A percentile compares a stretch with the other conserved stretches of the same genome.
Evolutionary conservation across 1,284 basidiomycete genomes (phyloP).

Genomic region (Schizopora paradoxa): DNA sequence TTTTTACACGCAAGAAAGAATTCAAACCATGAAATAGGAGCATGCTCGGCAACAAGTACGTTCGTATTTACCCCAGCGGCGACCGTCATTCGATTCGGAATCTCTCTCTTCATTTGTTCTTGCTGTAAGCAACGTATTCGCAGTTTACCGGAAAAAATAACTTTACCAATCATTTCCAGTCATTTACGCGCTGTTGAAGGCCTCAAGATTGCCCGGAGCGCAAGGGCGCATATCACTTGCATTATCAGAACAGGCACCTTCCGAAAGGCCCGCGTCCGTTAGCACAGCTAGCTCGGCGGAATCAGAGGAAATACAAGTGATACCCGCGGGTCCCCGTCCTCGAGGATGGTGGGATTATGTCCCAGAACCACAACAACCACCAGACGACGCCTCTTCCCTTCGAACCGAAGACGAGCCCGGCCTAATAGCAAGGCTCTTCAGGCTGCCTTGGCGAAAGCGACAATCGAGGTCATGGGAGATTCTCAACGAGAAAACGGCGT

Average conservation of each 20-base stretch:
- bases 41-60: slow-evolving; percentile 32
- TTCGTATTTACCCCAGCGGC: slow-evolving; percentile 40
- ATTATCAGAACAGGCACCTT: slow-evolving; percentile 29
- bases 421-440: too few relatives aligned
- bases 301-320: slow-evolving; percentile 27
- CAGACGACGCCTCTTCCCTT: slow-evolving; percentile 14
- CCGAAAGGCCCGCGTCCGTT: slow-evolving; percentile 24
- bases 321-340: slow-evolving; percentile 21
- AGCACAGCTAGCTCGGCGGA: slow-evolving; percentile 29
- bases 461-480: background rate
- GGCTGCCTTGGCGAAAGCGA: background rate
- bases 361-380: slow-evolving; percentile 21
- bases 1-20: slow-evolving; percentile 19
- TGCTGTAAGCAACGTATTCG: slow-evolving; percentile 44
- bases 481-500: background rate
- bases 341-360: slow-evolving; percentile 57
- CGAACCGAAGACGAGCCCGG: slow-evolving; percentile 2
- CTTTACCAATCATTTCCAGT: slow-evolving; percentile 32
- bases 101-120: slow-evolving; percentile 51
- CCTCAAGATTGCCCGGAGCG: slow-evolving; percentile 43
- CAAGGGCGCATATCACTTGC: slow-evolving; percentile 53
- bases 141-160: background rate
- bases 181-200: slow-evolving; percentile 50
- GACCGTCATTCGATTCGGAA: slow-evolving; percentile 44
- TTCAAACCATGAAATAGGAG: slow-evolving; percentile 27